phyloP scores from a whole-genome alignment of 768 basidiomycete genomes.

The Termitomyces bulborhizus region DNA sequence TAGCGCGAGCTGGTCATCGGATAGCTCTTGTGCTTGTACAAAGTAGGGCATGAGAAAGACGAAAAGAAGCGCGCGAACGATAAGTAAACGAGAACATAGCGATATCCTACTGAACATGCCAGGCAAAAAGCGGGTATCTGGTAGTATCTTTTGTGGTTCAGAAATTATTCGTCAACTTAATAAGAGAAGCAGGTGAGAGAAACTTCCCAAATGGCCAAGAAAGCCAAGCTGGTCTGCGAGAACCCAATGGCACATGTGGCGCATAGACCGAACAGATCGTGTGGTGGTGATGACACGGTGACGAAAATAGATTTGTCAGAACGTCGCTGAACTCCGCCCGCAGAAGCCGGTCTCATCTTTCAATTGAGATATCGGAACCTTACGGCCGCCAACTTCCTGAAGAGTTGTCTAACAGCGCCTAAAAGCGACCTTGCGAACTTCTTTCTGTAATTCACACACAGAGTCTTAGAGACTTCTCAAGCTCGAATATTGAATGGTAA shows the following conservation, averaged over 20 bases:
- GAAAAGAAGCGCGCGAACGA: not conserved
- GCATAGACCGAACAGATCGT: not conserved
- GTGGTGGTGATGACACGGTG: not conserved
- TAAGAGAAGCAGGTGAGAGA: not conserved
- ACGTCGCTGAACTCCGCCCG: not conserved
- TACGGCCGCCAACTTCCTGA: not conserved
- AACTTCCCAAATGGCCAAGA: not conserved
- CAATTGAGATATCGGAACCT: not conserved
- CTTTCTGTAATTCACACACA: no score
- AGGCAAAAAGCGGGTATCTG: not conserved
- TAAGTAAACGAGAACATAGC: not conserved
- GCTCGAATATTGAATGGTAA: no score
- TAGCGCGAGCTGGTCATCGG: slow-evolving; percentile 25
- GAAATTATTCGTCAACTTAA: not conserved
- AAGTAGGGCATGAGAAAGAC: slow-evolving; percentile 2
- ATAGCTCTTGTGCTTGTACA: slow-evolving; percentile 23
- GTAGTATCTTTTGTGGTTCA: not conserved
- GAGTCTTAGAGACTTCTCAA: not conserved
- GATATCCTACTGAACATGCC: slow-evolving; percentile 1
- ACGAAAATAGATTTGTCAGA: not conserved
- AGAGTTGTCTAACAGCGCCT: not conserved
- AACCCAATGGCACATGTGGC: not conserved
- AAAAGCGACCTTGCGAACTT: not conserved
- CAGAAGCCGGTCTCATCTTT: not conserved
- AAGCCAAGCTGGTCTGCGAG: not conserved